Evolutionary conservation across 169 alveolate species (phyloP), one percentile per base, ranked within the genome.

Genomic region (Plasmodium malariae): DNA sequence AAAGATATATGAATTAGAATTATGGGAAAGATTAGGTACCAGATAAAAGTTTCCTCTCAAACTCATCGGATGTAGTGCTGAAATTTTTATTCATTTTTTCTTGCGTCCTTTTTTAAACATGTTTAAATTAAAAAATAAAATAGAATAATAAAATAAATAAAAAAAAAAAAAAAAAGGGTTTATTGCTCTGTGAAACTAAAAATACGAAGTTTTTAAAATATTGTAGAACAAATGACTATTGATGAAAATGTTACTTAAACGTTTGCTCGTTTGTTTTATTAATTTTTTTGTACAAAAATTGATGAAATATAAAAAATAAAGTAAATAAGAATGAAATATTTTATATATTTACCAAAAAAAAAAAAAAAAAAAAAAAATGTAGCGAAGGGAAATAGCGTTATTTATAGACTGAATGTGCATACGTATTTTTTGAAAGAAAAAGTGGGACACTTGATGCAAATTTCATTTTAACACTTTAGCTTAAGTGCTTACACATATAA

Each of bases 21-120:
- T 28, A 71, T 1, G 0, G 11, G 7, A 19, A 11, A 49, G 5
- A 51, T 17, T 3, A 37, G 43, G 30, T 24, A 80, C 90, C 90
- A n/a, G 83, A 67, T 49, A 80, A 32, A 40, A 80, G 63, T n/a
- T 51, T n/a, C 65, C 49, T 80, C 49, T 67, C 45, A 28, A 49
- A 80, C 45, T 7, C 57, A 2, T 80, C 51, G n/a, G 90, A 67
- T 19, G 14, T 51, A 24, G 30, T 36, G 26, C 57, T 32, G 24
- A 40, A 62, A 63, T 43, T 30, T 5, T 80, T 30, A 67, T 37
- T 80, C 83, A 80, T 80, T 43, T 24, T 80, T 80, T 80, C 32
- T 32, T 24, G 4, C 3, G 11, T 51, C 7, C 9, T 45, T 49
- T 34, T 49, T 30, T 26, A 14, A 40, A 51, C 87, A 55, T 72